Evolutionary conservation across 805 yeast species (phyloP).

Genomic region (Pichia deserticola): DNA sequence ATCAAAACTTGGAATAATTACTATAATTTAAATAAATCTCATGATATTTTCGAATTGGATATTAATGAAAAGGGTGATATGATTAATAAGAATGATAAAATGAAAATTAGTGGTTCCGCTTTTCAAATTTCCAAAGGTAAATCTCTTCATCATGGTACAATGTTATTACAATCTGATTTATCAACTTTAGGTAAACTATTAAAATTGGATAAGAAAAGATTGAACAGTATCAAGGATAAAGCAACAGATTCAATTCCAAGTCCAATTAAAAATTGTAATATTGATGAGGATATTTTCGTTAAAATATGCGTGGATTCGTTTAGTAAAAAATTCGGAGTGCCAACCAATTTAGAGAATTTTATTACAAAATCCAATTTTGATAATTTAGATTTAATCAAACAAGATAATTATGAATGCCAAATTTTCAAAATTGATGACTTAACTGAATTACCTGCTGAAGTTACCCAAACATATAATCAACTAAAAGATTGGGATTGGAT

Average conservation of each 20-base stretch:
- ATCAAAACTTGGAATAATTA: slow-evolving; percentile 16
- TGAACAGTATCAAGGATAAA: slow-evolving; percentile 17
- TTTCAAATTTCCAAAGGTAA: slow-evolving; percentile 75
- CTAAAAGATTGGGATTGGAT: slow-evolving; percentile 65
- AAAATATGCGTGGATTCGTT: slow-evolving; percentile 37
- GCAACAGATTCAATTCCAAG: slow-evolving; percentile 72
- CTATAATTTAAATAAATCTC: slow-evolving; percentile 1
- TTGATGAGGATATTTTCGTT: slow-evolving; percentile 40
- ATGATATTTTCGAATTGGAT: slow-evolving; percentile 21
- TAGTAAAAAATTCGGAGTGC: slow-evolving; percentile 23
- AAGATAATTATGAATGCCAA: slow-evolving; percentile 12
- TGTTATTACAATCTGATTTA: slow-evolving; percentile 67
- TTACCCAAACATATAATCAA: slow-evolving; percentile 32
- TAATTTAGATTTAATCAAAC: slow-evolving; percentile 10
- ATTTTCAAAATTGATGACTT: slow-evolving; percentile 21
- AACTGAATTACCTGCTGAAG: slow-evolving; percentile 29
- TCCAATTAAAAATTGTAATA: slow-evolving; percentile 60
- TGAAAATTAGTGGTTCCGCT: slow-evolving; percentile 89
- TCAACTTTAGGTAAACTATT: slow-evolving; percentile 53
- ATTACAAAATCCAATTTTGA: slow-evolving; percentile 5
- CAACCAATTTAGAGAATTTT: slow-evolving; percentile 10
- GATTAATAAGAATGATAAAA: slow-evolving; percentile 33
- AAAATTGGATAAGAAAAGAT: slow-evolving; percentile 22
- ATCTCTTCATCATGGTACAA: slow-evolving; percentile 93
- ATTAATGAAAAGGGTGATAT: slow-evolving; percentile 82